These are phyloP conservation scores for Orbilia brochopaga DNA, from an alignment of 2,329 filamentous ascomycete species.

Conservation along the genomic window DNA sequence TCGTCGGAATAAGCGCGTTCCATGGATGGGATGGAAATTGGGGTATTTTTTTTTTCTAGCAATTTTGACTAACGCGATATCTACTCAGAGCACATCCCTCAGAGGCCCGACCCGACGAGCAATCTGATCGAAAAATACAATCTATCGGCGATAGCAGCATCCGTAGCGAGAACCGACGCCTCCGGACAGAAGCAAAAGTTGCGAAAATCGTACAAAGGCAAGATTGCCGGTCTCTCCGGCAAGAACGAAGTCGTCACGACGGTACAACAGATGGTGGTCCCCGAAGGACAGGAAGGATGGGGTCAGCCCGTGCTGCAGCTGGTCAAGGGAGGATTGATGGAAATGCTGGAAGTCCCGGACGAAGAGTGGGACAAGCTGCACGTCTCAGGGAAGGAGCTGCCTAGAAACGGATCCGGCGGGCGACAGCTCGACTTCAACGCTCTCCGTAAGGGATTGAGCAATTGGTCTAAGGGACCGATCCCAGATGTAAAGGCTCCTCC, in stretches of 20 bases:
- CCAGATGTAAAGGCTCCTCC: slow-evolving; percentile 43
- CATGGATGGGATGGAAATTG: background rate
- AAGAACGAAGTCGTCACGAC: slow-evolving; percentile 59
- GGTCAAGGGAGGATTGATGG: slow-evolving; percentile 48
- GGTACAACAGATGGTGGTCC: slow-evolving; percentile 57
- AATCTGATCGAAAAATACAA: slow-evolving; percentile 63
- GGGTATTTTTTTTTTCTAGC: background rate
- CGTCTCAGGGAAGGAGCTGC: slow-evolving; percentile 58
- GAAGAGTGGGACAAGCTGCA: slow-evolving; percentile 59
- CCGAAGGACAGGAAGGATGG: slow-evolving; percentile 51
- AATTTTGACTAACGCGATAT: slow-evolving; percentile 43
- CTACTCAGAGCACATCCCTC: slow-evolving; percentile 34
- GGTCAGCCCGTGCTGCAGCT: slow-evolving; percentile 51
- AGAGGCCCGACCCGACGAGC: slow-evolving; percentile 61
- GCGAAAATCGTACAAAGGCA: slow-evolving; percentile 64
- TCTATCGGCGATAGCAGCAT: slow-evolving; percentile 60
- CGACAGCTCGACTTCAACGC: slow-evolving; percentile 37
- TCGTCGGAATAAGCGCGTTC: slow-evolving; percentile 3
- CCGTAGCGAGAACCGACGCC: slow-evolving; percentile 62
- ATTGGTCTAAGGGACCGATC: slow-evolving; percentile 43
- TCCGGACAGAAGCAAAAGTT: slow-evolving; percentile 65
- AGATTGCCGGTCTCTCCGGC: slow-evolving; percentile 63
- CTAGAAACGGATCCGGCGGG: slow-evolving; percentile 39
- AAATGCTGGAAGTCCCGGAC: slow-evolving; percentile 58
- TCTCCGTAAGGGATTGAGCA: slow-evolving; percentile 48